A percentile compares a stretch with the other conserved stretches of the same genome.
Conservation (phyloP, 345 rosid species). For the Sonneratia alba region DNA sequence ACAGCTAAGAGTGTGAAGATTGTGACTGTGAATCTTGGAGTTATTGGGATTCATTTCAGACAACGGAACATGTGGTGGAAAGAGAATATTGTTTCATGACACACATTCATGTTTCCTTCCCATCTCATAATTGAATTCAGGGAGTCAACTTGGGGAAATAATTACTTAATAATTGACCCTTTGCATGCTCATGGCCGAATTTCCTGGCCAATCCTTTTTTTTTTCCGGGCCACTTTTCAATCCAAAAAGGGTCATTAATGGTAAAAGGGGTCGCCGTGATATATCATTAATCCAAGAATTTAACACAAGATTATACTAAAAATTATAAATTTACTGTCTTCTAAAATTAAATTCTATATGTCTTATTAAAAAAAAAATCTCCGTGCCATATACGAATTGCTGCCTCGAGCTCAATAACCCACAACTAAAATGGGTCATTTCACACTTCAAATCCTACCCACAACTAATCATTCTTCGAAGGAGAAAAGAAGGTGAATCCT, state of each 20-base stretch:
- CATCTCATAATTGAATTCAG: conserved; percentile 3
- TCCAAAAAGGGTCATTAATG: not conserved
- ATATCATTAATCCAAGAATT: too few species aligned
- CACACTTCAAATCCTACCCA: too few species aligned
- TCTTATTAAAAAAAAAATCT: too few species aligned
- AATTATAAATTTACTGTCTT: too few species aligned
- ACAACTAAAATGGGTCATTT: too few species aligned
- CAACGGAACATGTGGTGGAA: conserved; percentile 56
- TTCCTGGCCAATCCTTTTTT: not conserved
- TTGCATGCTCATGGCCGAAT: not conserved
- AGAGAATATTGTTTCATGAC: conserved; percentile 35
- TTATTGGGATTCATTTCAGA: conserved; percentile 42
- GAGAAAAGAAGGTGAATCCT: too few species aligned
- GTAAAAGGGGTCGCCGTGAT: not conserved
- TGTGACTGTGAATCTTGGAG: conserved; percentile 62
- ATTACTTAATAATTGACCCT: conserved; percentile 6
- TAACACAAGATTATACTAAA: too few species aligned
- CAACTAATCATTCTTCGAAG: too few species aligned
- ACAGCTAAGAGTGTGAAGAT: conserved; percentile 36
- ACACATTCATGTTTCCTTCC: conserved; percentile 15
- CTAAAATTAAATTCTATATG: too few species aligned
- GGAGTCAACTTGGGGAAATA: conserved; percentile 22
- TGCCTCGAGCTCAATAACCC: too few species aligned
- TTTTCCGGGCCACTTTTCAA: not conserved
- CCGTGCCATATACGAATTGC: too few species aligned